Evolutionary conservation across 1,139 yeast genomes (phyloP).

Genomic region (Geotrichum citri-aurantii): DNA sequence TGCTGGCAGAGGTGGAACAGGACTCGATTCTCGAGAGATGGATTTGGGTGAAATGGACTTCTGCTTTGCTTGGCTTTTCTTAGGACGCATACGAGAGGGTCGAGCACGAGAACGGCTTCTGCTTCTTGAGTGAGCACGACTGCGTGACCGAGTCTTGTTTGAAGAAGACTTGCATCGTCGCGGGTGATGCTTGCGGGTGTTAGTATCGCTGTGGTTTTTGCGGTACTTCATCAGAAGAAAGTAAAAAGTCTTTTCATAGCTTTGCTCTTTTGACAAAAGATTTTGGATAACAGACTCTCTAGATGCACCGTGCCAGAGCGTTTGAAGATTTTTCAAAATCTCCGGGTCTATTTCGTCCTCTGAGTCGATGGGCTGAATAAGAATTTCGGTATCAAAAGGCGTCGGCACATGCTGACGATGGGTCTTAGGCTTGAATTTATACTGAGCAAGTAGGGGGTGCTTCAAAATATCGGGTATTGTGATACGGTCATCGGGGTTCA

Average conservation of each 20-base stretch:
- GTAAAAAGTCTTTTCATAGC: slow-evolving; percentile 86
- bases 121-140: slow-evolving; percentile 6
- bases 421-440: slow-evolving; percentile 40
- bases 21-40: neutral
- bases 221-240: slow-evolving; percentile 76
- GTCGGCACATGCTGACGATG: slow-evolving; percentile 5
- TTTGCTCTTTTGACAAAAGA: slow-evolving; percentile 53
- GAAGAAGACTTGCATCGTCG: neutral
- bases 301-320: slow-evolving; percentile 84
- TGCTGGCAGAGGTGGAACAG: slow-evolving; percentile 15
- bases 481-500: slow-evolving; percentile 72
- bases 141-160: slow-evolving; percentile 4
- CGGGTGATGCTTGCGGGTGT: neutral
- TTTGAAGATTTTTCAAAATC: slow-evolving; percentile 76
- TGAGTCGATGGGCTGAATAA: slow-evolving; percentile 43
- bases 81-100: neutral
- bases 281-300: slow-evolving; percentile 54
- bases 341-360: slow-evolving; percentile 67
- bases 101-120: slow-evolving; percentile 10
- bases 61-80: neutral
- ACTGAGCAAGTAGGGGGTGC: slow-evolving; percentile 77
- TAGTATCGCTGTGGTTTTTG: slow-evolving; percentile 52
- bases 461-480: slow-evolving; percentile 61
- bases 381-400: slow-evolving; percentile 15
- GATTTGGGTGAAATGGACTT: neutral